A percentile compares a stretch with the other conserved stretches of the same genome.
Conservation (phyloP, 2,329 filamentous ascomycete species). For the Penicillium vulpinum region DNA sequence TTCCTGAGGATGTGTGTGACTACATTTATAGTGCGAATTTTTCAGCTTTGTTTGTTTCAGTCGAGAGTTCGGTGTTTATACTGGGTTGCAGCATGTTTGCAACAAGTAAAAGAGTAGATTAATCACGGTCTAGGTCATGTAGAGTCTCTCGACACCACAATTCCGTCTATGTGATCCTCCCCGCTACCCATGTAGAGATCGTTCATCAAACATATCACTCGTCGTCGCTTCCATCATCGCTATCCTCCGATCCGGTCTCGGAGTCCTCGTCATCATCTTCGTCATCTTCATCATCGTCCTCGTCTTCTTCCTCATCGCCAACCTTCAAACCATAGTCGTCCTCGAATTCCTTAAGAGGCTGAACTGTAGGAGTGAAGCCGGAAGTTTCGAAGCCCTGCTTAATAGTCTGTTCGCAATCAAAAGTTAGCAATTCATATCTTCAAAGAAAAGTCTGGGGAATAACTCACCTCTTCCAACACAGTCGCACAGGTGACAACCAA, state of each 20-base stretch:
- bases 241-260: conserved; percentile 44
- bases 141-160: conserved; percentile 4
- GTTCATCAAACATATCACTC: conserved; percentile 27
- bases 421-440: conserved; percentile 1
- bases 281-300: conserved; percentile 61
- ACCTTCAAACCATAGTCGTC: conserved; percentile 83
- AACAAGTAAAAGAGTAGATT: conserved; percentile 3
- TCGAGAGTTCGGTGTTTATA: neutral
- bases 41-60: conserved; percentile 5
- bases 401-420: conserved; percentile 60
- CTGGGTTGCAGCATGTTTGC: neutral
- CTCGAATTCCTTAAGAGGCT: conserved; percentile 75
- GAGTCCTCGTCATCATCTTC: conserved; percentile 49
- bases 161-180: conserved; percentile 15
- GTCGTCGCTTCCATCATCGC: conserved; percentile 49
- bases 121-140: neutral
- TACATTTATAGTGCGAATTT: conserved; percentile 12
- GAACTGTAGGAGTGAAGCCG: conserved; percentile 76
- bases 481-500: conserved; percentile 85
- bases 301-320: conserved; percentile 60
- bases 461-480: conserved; percentile 76
- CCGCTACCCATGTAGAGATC: conserved; percentile 8
- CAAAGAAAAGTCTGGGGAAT: neutral
- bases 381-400: conserved; percentile 70
- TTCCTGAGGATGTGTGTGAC: conserved; percentile 15